Evolutionary conservation across 225 moss, liverwort and hornwort genomes (phyloP), one percentile per base, ranked within the genome.

Genomic region (Lunularia cruciata): DNA sequence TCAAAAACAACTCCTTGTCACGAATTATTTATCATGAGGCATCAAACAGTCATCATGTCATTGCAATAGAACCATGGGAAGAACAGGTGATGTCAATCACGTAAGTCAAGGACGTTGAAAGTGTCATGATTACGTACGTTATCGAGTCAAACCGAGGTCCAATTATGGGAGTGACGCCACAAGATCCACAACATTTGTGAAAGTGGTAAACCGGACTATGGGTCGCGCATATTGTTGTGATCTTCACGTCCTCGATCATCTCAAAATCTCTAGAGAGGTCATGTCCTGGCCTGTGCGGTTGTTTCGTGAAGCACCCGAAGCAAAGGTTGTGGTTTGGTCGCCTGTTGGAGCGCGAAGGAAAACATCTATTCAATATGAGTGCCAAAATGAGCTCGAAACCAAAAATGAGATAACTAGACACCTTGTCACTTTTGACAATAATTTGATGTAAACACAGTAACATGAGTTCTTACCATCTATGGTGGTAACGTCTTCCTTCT

Each of bases 101-200:
- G n/a, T n/a, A n/a, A n/a, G n/a, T n/a, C n/a, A n/a, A n/a, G n/a
- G n/a, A n/a, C n/a, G n/a, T n/a, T n/a, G n/a, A n/a, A n/a, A n/a
- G n/a, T 5, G 38, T 47, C 19, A 27, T 16, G 33, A 18, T 28
- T 35, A 60, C 67, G 18, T 73, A 80, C 76, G 70, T 37, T 18
- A 81, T 20, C 31, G 70, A 77, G 55, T 81, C 81, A 46, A 81
- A 81, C 60, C 81, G 77, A 67, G 81, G 76, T 35, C 81, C 81
- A 32, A 15, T 42, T 27, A 81, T 77, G 5, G 81, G 81, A 59
- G 36, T 52, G 20, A 73, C 59, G 14, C 81, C 81, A 65, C 81
- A 81, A 5, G 81, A 73, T 47, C 77, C 81, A 76, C 81, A 81
- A 51, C 63, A 49, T 52, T 39, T 73, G 47, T 81, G 81, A 35